Evolutionary conservation across 495 filamentous ascomycete genomes (phyloP).

Genomic region (Xylaria palmicola): DNA sequence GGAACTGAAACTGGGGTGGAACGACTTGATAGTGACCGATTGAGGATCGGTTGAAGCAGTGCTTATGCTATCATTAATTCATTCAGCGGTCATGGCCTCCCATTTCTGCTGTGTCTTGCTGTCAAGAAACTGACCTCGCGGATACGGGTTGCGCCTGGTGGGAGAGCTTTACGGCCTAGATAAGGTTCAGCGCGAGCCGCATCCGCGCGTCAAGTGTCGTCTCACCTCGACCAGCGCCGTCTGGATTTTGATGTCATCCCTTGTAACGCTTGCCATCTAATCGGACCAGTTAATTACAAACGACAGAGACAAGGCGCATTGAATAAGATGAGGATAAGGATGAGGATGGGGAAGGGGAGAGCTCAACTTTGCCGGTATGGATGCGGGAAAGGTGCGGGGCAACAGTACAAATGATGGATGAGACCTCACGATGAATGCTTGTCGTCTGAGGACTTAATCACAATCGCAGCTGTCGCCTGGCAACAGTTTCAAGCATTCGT

Average conservation of each 20-base stretch:
- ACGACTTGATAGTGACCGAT: constrained; percentile 21
- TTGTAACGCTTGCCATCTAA: not conserved
- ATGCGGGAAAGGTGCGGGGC: too few relatives aligned
- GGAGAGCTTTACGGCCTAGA: constrained; percentile 11
- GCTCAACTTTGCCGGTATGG: too few relatives aligned
- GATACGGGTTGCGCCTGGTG: constrained; percentile 1
- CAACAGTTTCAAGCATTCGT: too few relatives aligned
- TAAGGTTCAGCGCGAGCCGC: not conserved
- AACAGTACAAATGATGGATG: not conserved
- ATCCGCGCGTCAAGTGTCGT: not conserved
- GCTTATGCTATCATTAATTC: not conserved
- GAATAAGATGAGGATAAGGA: not conserved
- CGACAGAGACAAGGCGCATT: not conserved
- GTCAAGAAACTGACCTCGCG: constrained; percentile 3
- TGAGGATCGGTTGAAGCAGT: constrained; percentile 2
- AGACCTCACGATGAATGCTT: too few relatives aligned
- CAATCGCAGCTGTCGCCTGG: too few relatives aligned
- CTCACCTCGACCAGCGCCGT: constrained; percentile 2
- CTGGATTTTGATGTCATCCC: not conserved
- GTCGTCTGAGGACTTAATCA: too few relatives aligned
- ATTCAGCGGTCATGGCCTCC: not conserved
- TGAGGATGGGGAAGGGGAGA: too few relatives aligned
- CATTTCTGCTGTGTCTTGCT: not conserved
- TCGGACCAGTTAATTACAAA: not conserved
- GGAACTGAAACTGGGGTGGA: constrained; percentile 21